phyloP scores from a whole-genome alignment of 345 rosid genomes.

The Xanthoceras sorbifolium region DNA sequence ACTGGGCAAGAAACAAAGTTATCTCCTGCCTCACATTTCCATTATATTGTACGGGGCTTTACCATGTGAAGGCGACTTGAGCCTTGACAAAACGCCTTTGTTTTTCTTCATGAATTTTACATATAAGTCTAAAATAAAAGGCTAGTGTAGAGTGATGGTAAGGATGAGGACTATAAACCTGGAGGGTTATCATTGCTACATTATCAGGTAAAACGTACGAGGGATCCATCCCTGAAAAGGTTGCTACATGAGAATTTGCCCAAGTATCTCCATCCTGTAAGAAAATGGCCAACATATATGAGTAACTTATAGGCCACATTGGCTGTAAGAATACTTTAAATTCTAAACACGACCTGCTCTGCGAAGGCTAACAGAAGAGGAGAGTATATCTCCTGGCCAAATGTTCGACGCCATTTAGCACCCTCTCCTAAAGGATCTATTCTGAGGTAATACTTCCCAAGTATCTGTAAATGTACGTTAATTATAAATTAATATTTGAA shows the following conservation, averaged over 20 bases:
- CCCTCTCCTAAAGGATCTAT: conserved; percentile 27
- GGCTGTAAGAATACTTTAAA: not conserved
- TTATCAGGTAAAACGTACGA: conserved; percentile 42
- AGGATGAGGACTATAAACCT: conserved; percentile 26
- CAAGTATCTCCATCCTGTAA: conserved; percentile 39
- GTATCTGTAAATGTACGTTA: conserved; percentile 5
- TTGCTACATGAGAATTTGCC: conserved; percentile 33
- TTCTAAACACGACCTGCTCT: conserved; percentile 22
- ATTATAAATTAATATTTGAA: not conserved
- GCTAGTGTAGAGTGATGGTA: not conserved
- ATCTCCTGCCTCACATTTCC: not conserved
- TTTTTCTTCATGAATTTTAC: not conserved
- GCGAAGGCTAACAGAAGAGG: conserved; percentile 29
- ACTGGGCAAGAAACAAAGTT: not conserved
- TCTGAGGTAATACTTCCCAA: conserved; percentile 23
- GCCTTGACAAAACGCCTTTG: not conserved
- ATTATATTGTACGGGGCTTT: not conserved
- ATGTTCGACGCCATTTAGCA: conserved; percentile 31
- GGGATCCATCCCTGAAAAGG: conserved; percentile 38
- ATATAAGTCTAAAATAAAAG: not conserved
- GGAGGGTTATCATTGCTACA: conserved; percentile 43
- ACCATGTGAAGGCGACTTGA: not conserved
- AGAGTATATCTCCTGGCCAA: conserved; percentile 33
- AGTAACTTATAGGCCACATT: not conserved
- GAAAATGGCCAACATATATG: not conserved